phyloP scores from a whole-genome alignment of 1,139 yeast species.

The Pneumocystis canis region DNA sequence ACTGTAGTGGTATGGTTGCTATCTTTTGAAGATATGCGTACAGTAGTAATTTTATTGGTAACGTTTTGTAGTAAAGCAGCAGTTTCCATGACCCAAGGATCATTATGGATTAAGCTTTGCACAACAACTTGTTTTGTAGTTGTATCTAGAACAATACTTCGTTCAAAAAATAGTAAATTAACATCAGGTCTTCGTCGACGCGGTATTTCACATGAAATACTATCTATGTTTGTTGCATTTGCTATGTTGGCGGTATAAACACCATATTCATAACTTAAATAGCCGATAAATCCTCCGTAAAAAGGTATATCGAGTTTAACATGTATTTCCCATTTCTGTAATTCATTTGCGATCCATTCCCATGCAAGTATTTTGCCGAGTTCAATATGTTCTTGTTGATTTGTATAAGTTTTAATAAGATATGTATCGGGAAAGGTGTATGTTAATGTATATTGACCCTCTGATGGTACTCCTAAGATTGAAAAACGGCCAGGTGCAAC shows the following conservation, averaged over 20 bases:
- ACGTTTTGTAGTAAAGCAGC: conserved; percentile 5
- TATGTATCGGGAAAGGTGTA: conserved; percentile 10
- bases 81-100: conserved; percentile 5
- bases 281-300: conserved; percentile 77
- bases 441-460: conserved; percentile 1
- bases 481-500: conserved; percentile 77
- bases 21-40: neutral
- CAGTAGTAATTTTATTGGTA: neutral
- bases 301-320: conserved; percentile 40
- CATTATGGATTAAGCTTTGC: conserved; percentile 33
- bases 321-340: neutral
- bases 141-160: conserved; percentile 46
- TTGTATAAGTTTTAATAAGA: neutral
- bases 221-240: neutral
- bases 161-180: conserved; percentile 55
- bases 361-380: neutral
- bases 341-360: neutral
- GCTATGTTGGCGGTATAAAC: conserved; percentile 11
- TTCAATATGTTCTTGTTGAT: neutral
- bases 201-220: neutral
- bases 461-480: conserved; percentile 54
- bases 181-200: conserved; percentile 44
- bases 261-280: conserved; percentile 65
- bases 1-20: neutral
- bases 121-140: conserved; percentile 36